phyloP scores from a whole-genome alignment of 345 rosid species.

The Lepidium africanum region DNA sequence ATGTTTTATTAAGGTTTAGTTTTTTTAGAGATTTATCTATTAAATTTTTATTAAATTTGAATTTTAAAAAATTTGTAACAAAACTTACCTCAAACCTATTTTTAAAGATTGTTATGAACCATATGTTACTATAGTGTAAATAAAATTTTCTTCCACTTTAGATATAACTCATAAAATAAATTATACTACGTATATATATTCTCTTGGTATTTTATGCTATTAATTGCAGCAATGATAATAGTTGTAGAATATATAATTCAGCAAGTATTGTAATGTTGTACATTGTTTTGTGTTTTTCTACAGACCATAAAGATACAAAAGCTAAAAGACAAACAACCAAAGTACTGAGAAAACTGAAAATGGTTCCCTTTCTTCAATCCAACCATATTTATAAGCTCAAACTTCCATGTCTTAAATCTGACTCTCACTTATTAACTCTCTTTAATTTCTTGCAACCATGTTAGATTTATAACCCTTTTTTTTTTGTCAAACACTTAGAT shows the following conservation, averaged over 20 bases:
- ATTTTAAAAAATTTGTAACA: too few relatives aligned
- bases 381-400: constrained; percentile 16
- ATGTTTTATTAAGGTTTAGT: too few relatives aligned
- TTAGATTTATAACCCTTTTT: not conserved
- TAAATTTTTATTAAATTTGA: too few relatives aligned
- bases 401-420: constrained; percentile 20
- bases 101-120: too few relatives aligned
- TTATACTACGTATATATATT: not conserved
- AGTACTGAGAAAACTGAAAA: constrained; percentile 13
- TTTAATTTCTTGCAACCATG: constrained; percentile 7
- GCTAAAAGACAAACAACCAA: constrained; percentile 15
- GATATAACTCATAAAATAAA: not conserved
- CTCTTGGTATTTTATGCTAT: not conserved
- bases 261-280: not conserved
- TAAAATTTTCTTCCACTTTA: too few relatives aligned
- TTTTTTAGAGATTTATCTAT: too few relatives aligned
- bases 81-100: too few relatives aligned
- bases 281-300: constrained; percentile 7
- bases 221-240: not conserved
- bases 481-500: too few relatives aligned
- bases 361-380: constrained; percentile 24
- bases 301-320: constrained; percentile 4
- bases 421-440: not conserved
- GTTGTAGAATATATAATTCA: not conserved
- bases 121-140: too few relatives aligned